These are phyloP conservation scores for Trametes hirsuta DNA, from an alignment of 1,284 basidiomycete species.

Conservation along the genomic window DNA sequence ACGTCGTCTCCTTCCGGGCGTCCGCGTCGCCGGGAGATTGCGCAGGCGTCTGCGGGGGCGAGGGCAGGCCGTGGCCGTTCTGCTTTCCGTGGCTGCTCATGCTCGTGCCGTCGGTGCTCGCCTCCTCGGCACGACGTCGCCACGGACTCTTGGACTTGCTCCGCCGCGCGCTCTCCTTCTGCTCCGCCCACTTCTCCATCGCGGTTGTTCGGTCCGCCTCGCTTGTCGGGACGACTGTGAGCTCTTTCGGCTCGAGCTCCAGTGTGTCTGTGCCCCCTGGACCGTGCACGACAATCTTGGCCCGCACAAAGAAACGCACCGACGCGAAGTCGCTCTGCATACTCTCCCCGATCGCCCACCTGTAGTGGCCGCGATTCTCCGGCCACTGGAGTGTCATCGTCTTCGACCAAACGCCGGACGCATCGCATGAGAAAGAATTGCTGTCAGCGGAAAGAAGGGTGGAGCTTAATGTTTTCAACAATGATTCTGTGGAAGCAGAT, in stretches of 20 bases:
- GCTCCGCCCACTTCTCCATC: slow-evolving; percentile 60
- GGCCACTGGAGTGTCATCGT: slow-evolving; percentile 75
- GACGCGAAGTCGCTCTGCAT: slow-evolving; percentile 66
- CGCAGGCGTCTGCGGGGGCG: slow-evolving; percentile 25
- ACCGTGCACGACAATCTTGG: slow-evolving; percentile 66
- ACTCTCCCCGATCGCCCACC: slow-evolving; percentile 80
- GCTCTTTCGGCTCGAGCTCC: slow-evolving; percentile 69
- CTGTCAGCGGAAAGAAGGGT: slow-evolving; percentile 61
- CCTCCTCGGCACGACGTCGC: slow-evolving; percentile 28
- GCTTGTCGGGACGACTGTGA: slow-evolving; percentile 68
- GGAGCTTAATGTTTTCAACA: slow-evolving; percentile 51
- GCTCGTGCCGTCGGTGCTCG: slow-evolving; percentile 18
- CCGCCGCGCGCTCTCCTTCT: slow-evolving; percentile 40
- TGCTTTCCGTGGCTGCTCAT: slow-evolving; percentile 8
- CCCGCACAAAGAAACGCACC: slow-evolving; percentile 69
- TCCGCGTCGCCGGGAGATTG: slow-evolving; percentile 17
- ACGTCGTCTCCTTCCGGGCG: slow-evolving; percentile 1
- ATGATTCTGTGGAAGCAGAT: slow-evolving; percentile 33
- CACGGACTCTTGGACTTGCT: slow-evolving; percentile 68
- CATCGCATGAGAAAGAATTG: slow-evolving; percentile 54
- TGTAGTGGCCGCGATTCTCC: slow-evolving; percentile 61
- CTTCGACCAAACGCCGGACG: slow-evolving; percentile 60
- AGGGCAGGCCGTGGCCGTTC: slow-evolving; percentile 18
- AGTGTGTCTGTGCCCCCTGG: slow-evolving; percentile 58
- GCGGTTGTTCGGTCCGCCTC: slow-evolving; percentile 69